These are phyloP conservation scores for Xylaria sp. DNA, from an alignment of 2,329 filamentous ascomycete species.

Conservation along the genomic window DNA sequence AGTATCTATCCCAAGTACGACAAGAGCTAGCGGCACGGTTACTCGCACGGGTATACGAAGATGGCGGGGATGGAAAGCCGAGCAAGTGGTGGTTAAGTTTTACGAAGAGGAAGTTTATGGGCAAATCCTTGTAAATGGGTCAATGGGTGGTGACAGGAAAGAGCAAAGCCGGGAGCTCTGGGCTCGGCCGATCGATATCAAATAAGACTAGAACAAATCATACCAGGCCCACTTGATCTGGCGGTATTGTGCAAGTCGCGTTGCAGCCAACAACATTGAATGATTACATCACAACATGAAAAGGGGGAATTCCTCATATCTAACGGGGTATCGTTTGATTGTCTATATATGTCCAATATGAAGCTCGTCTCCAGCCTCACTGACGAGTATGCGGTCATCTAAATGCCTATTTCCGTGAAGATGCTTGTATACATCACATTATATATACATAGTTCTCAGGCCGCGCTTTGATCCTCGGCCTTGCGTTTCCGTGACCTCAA, in stretches of 20 bases:
- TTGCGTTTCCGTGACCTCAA: constrained; percentile 75
- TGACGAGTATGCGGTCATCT: neutral
- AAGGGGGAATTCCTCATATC: neutral
- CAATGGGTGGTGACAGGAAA: neutral
- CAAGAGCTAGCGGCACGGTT: constrained; percentile 89
- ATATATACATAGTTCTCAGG: constrained; percentile 15
- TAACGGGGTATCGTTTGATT: constrained; percentile 30
- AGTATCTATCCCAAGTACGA: constrained; percentile 91
- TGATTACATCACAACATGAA: constrained; percentile 14
- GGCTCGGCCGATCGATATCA: constrained; percentile 18
- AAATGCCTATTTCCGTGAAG: neutral
- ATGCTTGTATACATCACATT: constrained; percentile 15
- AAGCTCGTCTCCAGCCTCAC: neutral
- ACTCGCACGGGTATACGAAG: constrained; percentile 87
- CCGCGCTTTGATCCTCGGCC: constrained; percentile 38
- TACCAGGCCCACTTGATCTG: neutral
- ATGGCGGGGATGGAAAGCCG: constrained; percentile 74
- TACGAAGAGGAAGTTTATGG: constrained; percentile 99
- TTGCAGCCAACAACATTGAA: constrained; percentile 5
- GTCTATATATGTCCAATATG: constrained; percentile 1
- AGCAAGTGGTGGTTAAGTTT: constrained; percentile 98
- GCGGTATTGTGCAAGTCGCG: neutral
- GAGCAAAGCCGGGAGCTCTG: neutral
- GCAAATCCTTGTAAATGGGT: constrained; percentile 76
- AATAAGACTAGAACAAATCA: constrained; percentile 14